Evolutionary conservation across 2,329 filamentous ascomycete genomes (phyloP).

Genomic region (Colletotrichum sp.): DNA sequence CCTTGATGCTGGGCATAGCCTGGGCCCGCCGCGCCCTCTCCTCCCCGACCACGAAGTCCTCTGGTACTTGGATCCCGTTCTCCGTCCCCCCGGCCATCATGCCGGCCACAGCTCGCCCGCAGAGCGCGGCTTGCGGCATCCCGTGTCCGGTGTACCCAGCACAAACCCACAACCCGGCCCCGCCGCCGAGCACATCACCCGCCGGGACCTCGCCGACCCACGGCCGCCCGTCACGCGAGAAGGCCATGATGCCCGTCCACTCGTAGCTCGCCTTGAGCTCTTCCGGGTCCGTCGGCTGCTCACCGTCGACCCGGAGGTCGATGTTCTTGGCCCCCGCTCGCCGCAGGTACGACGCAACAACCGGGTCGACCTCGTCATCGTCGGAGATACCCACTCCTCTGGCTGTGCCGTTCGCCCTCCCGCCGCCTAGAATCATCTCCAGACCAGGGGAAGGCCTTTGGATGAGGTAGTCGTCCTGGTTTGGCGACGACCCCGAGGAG

Average conservation of each 20-base stretch:
- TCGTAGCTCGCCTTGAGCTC: slow-evolving; percentile 61
- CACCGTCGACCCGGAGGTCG: slow-evolving; percentile 39
- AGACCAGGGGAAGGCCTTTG: slow-evolving; percentile 66
- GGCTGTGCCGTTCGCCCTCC: slow-evolving; percentile 60
- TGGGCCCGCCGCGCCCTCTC: slow-evolving; percentile 29
- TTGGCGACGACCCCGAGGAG: slow-evolving; percentile 29
- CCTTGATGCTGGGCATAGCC: slow-evolving; percentile 13
- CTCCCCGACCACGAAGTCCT: slow-evolving; percentile 43
- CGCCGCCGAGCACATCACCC: slow-evolving; percentile 44
- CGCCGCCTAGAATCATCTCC: slow-evolving; percentile 75
- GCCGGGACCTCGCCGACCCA: slow-evolving; percentile 74
- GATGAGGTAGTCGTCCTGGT: slow-evolving; percentile 74
- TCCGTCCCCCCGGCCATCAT: slow-evolving; percentile 54
- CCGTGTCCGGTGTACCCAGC: slow-evolving; percentile 78
- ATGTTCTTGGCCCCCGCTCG: slow-evolving; percentile 45
- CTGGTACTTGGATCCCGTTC: slow-evolving; percentile 45
- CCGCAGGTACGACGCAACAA: slow-evolving; percentile 61
- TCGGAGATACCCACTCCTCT: slow-evolving; percentile 62
- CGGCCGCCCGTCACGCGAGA: slow-evolving; percentile 68
- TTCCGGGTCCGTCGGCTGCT: slow-evolving; percentile 38
- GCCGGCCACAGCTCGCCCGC: slow-evolving; percentile 66
- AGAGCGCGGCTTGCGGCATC: slow-evolving; percentile 75
- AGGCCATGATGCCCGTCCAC: slow-evolving; percentile 86
- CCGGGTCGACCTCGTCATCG: slow-evolving; percentile 62
- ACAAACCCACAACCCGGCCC: slow-evolving; percentile 64